Evolutionary conservation across 352 stramenopile genomes (phyloP), one percentile per base, ranked within the genome.

Genomic region (Phytophthora uliginosa): DNA sequence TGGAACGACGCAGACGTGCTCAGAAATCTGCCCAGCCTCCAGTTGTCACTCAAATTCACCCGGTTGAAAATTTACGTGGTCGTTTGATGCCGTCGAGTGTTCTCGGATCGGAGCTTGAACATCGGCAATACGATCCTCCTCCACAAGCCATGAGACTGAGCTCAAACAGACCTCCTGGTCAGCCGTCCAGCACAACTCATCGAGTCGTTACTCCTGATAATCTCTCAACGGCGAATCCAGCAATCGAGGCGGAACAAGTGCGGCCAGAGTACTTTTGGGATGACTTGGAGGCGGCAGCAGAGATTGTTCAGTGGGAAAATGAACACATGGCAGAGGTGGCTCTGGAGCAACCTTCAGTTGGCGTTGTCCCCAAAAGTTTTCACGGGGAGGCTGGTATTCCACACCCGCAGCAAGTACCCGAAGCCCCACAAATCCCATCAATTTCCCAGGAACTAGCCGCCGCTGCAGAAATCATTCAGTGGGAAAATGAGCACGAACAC

Each of bases 231-330:
- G 18, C 22, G n/a, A 66, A 47, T 31, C 8, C 12, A 13, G 24
- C 18, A 51, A 40, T 45, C 34, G 62, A 69, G 20, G 50, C 24
- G 2, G 20, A 71, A 2, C 65, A 63, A 34, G 36, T 24, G 20
- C 62, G 66, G 40, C 58, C 69, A 36, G 63, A 77, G 22, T 71
- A 61, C 57, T 74, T 83, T 40, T 83, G 62, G 68, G 61, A 83
- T 20, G 83, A 90, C 51, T 62, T 90, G 22, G 78, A 86, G 54
- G 67, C 82, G 22, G 83, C 83, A 58, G 83, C 80, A 18, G 78
- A 85, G 26, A 84, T 90, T 54, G 76, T 79, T 31, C 77, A 83
- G 28, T 89, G 82, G 82, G 82, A 89, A 74, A 76, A 84, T 54
- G 77, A 89, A 17, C 71, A 79, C 61, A 68, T 74, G 60, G 76